Base-by-base conservation (phyloP, 495 filamentous ascomycete species). In the Hypoxylon lienhwacheense region DNA sequence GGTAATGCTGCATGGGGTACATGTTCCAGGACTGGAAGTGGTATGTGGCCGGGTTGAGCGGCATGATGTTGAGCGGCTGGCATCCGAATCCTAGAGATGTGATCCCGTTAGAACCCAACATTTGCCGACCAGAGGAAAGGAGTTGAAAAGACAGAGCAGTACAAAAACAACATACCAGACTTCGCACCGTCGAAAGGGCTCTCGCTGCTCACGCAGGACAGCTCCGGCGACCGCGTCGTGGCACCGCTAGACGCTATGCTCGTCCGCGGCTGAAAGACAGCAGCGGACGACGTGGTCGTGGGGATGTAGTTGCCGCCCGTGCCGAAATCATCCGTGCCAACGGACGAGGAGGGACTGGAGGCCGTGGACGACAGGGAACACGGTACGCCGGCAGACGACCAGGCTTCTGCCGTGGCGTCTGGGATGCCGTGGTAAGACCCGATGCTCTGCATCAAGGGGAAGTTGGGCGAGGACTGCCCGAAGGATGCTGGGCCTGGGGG, bases 271-370 rank as follows among this genome's bases (percentile, higher is more conserved):
- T n/a, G n/a, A n/a, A n/a, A n/a, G 16, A 73, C 61, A 52, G 70
- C 63, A 7, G 66, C 51, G 3, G 66, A 31, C n/a, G 73, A 69
- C 21, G 70, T 60, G 35, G 69, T 73, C 5, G 65, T 67, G 21
- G 69, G 66, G 8, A 73, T 66, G 37, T 73, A 75, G 24, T 65
- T 66, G 16, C 57, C 54, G 11, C n/a, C n/a, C n/a, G n/a, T n/a
- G n/a, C 60, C 43, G 35, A 67, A 73, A 4, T 74, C 73, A 14
- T 77, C 73, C 8, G 66, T 61, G 24, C 55, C 62, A 3, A 48
- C 66, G 14, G 72, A 73, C 0, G 74, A 73, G 0, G 68, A 61
- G 2, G 75, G 73, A 36, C 74, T 77, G 1, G 75, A 75, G 4
- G 61, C 72, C 6, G 66, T 67, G 22, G 73, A 74, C 11, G 66